phyloP scores from a whole-genome alignment of 2,329 filamentous ascomycete species.

The Xylariomycetidae sp. region DNA sequence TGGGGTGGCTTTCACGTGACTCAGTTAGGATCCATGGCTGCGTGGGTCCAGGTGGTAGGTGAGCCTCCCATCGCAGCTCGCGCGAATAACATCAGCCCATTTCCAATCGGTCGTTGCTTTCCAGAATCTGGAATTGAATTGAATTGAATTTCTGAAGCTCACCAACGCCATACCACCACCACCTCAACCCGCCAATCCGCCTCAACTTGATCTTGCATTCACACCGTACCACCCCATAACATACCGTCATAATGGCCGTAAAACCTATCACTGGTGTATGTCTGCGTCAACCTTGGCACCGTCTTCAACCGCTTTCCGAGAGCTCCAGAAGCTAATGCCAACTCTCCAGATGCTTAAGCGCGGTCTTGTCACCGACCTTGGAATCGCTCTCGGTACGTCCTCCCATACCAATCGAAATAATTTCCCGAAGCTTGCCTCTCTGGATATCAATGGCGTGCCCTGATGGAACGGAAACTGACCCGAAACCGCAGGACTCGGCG shows the following conservation, averaged over 20 bases:
- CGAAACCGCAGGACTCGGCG: conserved; percentile 42
- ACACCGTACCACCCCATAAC: conserved; percentile 9
- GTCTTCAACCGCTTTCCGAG: too few relatives aligned
- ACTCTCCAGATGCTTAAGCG: conserved; percentile 55
- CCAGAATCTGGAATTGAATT: conserved; percentile 1
- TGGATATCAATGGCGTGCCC: too few relatives aligned
- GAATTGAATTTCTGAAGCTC: conserved; percentile 5
- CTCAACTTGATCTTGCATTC: too few relatives aligned
- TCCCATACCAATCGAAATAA: not conserved
- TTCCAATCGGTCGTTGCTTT: conserved; percentile 6
- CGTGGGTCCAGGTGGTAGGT: too few relatives aligned
- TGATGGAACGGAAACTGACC: too few relatives aligned
- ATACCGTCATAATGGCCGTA: conserved; percentile 45
- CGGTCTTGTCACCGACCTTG: conserved; percentile 52
- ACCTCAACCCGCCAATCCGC: too few relatives aligned
- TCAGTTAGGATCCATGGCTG: too few relatives aligned
- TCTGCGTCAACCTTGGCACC: too few relatives aligned
- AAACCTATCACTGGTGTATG: conserved; percentile 57
- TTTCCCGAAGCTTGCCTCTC: not conserved
- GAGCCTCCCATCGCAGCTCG: too few relatives aligned
- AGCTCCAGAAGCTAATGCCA: too few relatives aligned
- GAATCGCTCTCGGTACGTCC: conserved; percentile 51
- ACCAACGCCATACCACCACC: too few relatives aligned
- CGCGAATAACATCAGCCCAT: conserved; percentile 10
- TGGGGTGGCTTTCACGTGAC: too few relatives aligned